Evolutionary conservation across 2,329 filamentous ascomycete genomes (phyloP), one percentile per base, ranked within the genome.

Genomic region (Fusarium mangiferae): DNA sequence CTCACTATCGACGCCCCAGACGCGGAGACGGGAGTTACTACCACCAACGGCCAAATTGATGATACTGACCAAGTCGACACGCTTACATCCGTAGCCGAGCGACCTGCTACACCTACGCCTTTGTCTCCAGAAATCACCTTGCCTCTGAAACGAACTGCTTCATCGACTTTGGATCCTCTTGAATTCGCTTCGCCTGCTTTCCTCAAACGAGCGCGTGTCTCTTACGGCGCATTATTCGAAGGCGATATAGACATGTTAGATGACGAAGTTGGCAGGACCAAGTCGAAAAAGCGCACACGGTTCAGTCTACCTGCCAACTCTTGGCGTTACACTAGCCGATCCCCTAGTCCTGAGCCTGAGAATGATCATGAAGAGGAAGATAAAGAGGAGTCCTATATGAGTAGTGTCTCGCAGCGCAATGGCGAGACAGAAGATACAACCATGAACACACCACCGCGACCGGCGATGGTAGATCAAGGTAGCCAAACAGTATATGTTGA

Each of bases 111-210:
- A 41, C 75, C 65, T 38, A 64, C 48, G 60, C 61, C 73, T 18
- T 61, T 66, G 39, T 72, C 77, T 22, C 71, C 75, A 20, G 70
- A 75, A 28, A 55, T 64, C 28, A 62, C 66, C 17, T 55, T 79
- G 3, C 78, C 81, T 9, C 74, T 75, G 24, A 85, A 84, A 54
- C 81, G 82, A 66, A 68, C 75, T 11, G 81, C 80, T 26, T 78
- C 84, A 11, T 69, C 81, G 26, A 78, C 78, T 6, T 75, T 84
- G 51, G 84, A 84, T 14, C 77, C 84, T 49, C 83, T 86, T 24
- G 89, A 92, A 74, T 96, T 91, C 84, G 86, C 89, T 9, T 97
- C 94, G 6, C 95, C 95, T 1, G 93, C 94, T 1, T 97, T 97
- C 75, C 83, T 94, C 26, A 95, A 93, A 80, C 88, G 92, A 60